A percentile compares a stretch with the other conserved stretches of the same genome.
phyloP scores from a whole-genome alignment of 768 basidiomycete species.

The Porpolomopsis calyptriformis region DNA sequence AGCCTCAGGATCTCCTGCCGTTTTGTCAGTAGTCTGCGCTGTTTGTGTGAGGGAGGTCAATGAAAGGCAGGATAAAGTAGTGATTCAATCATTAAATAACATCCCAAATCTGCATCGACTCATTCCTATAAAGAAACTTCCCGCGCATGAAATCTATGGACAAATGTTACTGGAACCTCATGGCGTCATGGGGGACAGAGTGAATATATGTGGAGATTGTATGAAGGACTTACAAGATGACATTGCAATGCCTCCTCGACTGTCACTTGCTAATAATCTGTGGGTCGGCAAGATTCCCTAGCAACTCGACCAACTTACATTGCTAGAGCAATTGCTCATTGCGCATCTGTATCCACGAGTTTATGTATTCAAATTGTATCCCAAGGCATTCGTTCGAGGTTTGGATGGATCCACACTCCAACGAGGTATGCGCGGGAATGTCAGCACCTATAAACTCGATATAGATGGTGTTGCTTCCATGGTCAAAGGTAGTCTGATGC shows the following conservation, averaged over 20 bases:
- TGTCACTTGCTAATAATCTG: slow-evolving; percentile 27
- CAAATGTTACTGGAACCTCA: slow-evolving; percentile 5
- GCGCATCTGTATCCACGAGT: slow-evolving; percentile 20
- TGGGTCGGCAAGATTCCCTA: slow-evolving; percentile 28
- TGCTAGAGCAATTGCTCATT: slow-evolving; percentile 28
- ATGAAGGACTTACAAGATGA: not conserved
- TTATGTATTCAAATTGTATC: slow-evolving; percentile 29
- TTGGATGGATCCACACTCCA: slow-evolving; percentile 9
- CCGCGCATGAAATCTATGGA: slow-evolving; percentile 1
- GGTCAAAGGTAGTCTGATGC: slow-evolving; percentile 18
- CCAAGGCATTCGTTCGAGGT: slow-evolving; percentile 13
- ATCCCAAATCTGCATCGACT: slow-evolving; percentile 5
- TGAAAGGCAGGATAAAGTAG: not conserved
- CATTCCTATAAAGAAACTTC: not conserved
- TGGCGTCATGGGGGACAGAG: not conserved
- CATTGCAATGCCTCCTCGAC: slow-evolving; percentile 7
- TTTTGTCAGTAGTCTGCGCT: not conserved
- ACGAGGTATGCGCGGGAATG: slow-evolving; percentile 22
- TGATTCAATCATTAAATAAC: not conserved
- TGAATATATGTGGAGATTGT: slow-evolving; percentile 3
- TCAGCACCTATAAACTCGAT: slow-evolving; percentile 22
- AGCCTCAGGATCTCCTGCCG: not conserved
- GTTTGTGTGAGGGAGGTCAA: not conserved
- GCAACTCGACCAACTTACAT: slow-evolving; percentile 17
- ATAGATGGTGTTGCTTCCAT: slow-evolving; percentile 14